Evolutionary conservation across 2,329 filamentous ascomycete genomes (phyloP).

Genomic region (Aaosphaeria arxii): DNA sequence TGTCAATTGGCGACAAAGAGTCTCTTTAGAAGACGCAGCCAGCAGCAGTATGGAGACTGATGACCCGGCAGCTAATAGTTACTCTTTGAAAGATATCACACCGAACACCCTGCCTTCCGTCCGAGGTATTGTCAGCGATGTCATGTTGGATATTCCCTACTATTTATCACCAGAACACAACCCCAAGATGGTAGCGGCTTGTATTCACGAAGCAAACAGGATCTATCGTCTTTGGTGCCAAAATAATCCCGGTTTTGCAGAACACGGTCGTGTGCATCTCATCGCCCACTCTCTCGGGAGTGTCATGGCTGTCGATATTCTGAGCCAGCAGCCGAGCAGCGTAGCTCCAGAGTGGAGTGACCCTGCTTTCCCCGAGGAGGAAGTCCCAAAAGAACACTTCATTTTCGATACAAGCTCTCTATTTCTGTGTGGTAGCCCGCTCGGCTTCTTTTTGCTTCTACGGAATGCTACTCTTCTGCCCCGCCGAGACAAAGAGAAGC

Average conservation of each 20-base stretch:
- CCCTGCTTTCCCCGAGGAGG: slow-evolving; percentile 38
- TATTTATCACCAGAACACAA: slow-evolving; percentile 92
- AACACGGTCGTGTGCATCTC: slow-evolving; percentile 81
- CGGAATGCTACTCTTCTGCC: slow-evolving; percentile 72
- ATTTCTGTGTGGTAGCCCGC: slow-evolving; percentile 86
- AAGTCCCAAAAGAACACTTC: slow-evolving; percentile 58
- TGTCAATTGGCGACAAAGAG: slow-evolving; percentile 81
- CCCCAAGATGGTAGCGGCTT: slow-evolving; percentile 85
- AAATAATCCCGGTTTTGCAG: slow-evolving; percentile 84
- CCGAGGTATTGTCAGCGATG: slow-evolving; percentile 87
- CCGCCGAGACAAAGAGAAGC: slow-evolving; percentile 71
- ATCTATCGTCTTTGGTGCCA: slow-evolving; percentile 94
- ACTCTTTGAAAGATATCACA: slow-evolving; percentile 82
- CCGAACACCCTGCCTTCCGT: slow-evolving; percentile 86
- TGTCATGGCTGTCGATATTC: slow-evolving; percentile 88
- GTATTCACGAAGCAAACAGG: slow-evolving; percentile 86
- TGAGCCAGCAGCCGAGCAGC: slow-evolving; percentile 81
- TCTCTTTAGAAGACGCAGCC: slow-evolving; percentile 78
- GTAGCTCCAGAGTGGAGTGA: slow-evolving; percentile 49
- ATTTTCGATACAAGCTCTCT: slow-evolving; percentile 90
- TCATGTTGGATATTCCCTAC: slow-evolving; percentile 98
- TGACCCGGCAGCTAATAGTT: slow-evolving; percentile 61
- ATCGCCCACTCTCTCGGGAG: slow-evolving; percentile 92
- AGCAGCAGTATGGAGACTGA: slow-evolving; percentile 46
- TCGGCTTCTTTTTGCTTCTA: slow-evolving; percentile 87